Evolutionary conservation across 495 filamentous ascomycete genomes (phyloP), one percentile per base, ranked within the genome.

Genomic region (Aspergillus ostianus): DNA sequence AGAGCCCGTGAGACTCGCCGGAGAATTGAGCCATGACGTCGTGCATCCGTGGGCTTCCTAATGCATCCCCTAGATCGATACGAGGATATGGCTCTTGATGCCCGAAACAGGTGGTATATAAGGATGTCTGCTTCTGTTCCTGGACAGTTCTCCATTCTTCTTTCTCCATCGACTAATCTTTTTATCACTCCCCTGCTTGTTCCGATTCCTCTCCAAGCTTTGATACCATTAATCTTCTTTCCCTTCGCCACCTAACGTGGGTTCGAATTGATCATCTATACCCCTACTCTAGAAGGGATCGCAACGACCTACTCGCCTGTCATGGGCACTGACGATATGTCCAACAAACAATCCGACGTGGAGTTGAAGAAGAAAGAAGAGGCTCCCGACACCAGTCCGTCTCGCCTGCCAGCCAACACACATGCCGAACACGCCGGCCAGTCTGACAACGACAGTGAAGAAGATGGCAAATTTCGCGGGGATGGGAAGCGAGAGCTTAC

Each of bases 401-500:
- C 56, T 9, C 48, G 62, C 29, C 51, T 51, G 17, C 64, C 58
- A 4, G 58, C 15, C 17, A 47, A 66, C 12, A 46, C 55, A 0
- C 65, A 68, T 32, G 65, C 61, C 13, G 69, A 72, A 58, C 21
- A 67, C 58, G 65, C 61, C 17, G 60, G 57, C 0, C 61, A 62
- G 23, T 65, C 63, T 0, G 65, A 70, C 51, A 47, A 46, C 12
- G 65, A 65, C 29, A 67, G 60, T 29, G 63, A 61, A 20, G 8
- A 32, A 19, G 59, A 26, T 13, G 57, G 51, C 2, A 62, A 62
- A 18, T 45, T 53, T 13, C 51, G 27, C 19, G 53, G 51, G 13
- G 68, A 81, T 55, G 76, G 75, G 51, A 85, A 81, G 63, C 77
- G 84, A 44, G 85, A 87, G 64, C 69, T 90, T 47, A 83, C 76